A percentile compares a stretch with the other conserved stretches of the same genome.
Evolutionary conservation across 2,329 filamentous ascomycete species (phyloP).

Genomic region (Colletotrichum liaoningense): DNA sequence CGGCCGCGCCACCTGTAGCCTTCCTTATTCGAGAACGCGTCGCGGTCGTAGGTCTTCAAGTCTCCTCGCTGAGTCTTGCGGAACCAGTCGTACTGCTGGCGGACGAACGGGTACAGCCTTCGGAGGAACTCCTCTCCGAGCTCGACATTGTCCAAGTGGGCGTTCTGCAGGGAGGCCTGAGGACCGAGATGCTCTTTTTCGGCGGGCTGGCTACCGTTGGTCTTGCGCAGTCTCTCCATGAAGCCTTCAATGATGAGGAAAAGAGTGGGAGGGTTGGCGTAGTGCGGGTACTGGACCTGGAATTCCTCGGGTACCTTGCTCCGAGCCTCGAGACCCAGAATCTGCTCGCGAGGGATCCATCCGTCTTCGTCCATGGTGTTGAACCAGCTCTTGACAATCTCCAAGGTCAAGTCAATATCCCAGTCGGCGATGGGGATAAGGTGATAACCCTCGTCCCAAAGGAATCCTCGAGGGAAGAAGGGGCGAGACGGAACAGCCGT

Average conservation of each 20-base stretch:
- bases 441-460: slow-evolving; percentile 99
- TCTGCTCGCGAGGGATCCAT: slow-evolving; percentile 97
- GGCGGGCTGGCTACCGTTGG: slow-evolving; percentile 58
- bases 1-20: slow-evolving; percentile 96
- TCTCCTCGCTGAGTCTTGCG: slow-evolving; percentile 91
- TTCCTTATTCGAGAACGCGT: slow-evolving; percentile 89
- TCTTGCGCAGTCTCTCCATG: slow-evolving; percentile 77
- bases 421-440: slow-evolving; percentile 91
- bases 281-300: slow-evolving; percentile 95
- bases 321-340: slow-evolving; percentile 89
- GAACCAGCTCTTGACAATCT: slow-evolving; percentile 96
- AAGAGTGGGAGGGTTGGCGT: slow-evolving; percentile 95
- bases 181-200: slow-evolving; percentile 57
- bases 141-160: slow-evolving; percentile 75
- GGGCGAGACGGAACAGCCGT: slow-evolving; percentile 91
- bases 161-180: slow-evolving; percentile 65
- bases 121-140: slow-evolving; percentile 78
- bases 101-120: slow-evolving; percentile 85
- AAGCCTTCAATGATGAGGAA: slow-evolving; percentile 90
- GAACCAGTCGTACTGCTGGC: slow-evolving; percentile 95
- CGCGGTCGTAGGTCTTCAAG: slow-evolving; percentile 89
- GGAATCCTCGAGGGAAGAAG: slow-evolving; percentile 95
- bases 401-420: slow-evolving; percentile 88
- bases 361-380: slow-evolving; percentile 95
- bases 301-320: slow-evolving; percentile 96